Evolutionary conservation across 257 asterid species (phyloP).

Genomic region (Sherardia arvensis): DNA sequence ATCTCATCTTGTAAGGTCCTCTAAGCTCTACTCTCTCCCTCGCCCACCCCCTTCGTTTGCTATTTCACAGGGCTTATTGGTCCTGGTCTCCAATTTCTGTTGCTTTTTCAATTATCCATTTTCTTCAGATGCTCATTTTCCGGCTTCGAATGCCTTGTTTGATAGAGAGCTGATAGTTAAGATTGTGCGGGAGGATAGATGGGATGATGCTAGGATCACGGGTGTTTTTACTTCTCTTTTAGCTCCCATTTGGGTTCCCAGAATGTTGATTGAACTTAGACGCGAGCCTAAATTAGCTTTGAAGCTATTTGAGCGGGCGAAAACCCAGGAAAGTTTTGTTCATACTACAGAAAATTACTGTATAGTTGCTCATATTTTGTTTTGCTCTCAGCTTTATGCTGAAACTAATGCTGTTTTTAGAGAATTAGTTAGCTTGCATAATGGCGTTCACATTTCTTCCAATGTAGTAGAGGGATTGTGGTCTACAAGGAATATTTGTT

Average conservation of each 20-base stretch:
- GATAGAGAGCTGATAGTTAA: constrained; percentile 28
- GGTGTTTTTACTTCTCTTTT: constrained; percentile 36
- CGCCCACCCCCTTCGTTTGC: constrained; percentile 14
- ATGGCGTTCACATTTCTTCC: constrained; percentile 16
- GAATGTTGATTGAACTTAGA: constrained; percentile 42
- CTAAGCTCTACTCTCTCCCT: constrained; percentile 3
- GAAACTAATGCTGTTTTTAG: constrained; percentile 49
- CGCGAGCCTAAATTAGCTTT: constrained; percentile 68
- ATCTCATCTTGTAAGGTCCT: constrained; percentile 30
- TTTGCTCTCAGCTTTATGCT: constrained; percentile 61
- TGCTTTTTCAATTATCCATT: constrained; percentile 29
- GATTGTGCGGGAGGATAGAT: constrained; percentile 45
- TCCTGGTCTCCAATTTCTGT: constrained; percentile 26
- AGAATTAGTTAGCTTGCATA: constrained; percentile 36
- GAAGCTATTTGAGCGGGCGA: constrained; percentile 66
- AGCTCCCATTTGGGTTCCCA: constrained; percentile 56
- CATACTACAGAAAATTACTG: constrained; percentile 63
- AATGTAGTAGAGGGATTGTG: constrained; percentile 58
- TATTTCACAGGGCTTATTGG: constrained; percentile 31
- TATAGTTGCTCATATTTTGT: constrained; percentile 70
- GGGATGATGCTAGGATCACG: constrained; percentile 45
- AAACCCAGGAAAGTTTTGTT: constrained; percentile 31
- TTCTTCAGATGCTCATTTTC: constrained; percentile 21
- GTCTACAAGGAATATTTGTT: constrained; percentile 52
- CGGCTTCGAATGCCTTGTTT: constrained; percentile 17